A percentile compares a stretch with the other conserved stretches of the same genome.
These are phyloP conservation scores for Nakaseomyces delphensis DNA, from an alignment of 1,139 yeast species.

Conservation along the genomic window DNA sequence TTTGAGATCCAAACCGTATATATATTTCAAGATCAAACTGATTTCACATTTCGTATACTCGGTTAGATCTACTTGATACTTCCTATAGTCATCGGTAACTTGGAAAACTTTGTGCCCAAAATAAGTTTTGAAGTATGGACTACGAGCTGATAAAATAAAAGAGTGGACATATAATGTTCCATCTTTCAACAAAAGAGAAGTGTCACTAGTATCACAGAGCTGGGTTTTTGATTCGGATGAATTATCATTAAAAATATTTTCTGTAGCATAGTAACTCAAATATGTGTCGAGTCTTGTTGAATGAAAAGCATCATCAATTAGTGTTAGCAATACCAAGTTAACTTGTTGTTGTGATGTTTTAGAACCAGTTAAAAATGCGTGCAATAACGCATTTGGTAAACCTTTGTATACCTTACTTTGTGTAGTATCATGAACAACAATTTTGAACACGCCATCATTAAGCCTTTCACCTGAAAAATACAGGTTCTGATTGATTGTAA, in stretches of 20 bases:
- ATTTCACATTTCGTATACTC: constrained; percentile 40
- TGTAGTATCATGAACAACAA: background rate
- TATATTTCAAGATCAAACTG: constrained; percentile 42
- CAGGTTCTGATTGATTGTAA: constrained; percentile 8
- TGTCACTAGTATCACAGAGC: background rate
- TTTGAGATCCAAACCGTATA: constrained; percentile 43
- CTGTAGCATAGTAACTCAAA: constrained; percentile 7
- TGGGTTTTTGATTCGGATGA: background rate
- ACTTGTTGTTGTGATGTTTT: constrained; percentile 13
- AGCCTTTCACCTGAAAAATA: background rate
- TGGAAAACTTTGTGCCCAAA: background rate
- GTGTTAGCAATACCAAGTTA: constrained; percentile 12
- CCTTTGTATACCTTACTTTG: constrained; percentile 4
- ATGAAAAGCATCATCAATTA: constrained; percentile 19
- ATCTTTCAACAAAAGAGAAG: constrained; percentile 12
- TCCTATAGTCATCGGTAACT: constrained; percentile 11
- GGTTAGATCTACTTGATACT: constrained; percentile 37
- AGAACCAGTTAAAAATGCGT: constrained; percentile 43
- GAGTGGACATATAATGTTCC: constrained; percentile 44
- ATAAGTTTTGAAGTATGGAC: constrained; percentile 9
- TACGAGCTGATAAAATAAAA: constrained; percentile 35
- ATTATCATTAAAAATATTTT: background rate
- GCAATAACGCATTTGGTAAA: constrained; percentile 18
- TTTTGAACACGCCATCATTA: background rate
- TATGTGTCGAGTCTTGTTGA: constrained; percentile 11